Conservation (phyloP, 2,329 filamentous ascomycete genomes). For the Exophiala xenobiotica region DNA sequence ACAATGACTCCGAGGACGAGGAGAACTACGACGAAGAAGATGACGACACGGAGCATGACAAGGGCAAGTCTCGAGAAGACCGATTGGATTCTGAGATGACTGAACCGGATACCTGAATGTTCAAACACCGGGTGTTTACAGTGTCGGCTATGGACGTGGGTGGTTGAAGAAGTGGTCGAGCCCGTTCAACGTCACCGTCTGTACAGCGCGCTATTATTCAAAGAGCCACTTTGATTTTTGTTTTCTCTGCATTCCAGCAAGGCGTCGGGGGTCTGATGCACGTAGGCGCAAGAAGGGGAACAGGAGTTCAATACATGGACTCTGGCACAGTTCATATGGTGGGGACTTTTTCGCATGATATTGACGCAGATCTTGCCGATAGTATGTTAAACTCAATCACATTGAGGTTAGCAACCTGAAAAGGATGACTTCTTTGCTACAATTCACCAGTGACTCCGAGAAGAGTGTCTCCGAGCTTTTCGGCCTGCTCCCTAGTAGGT, state of each 20-base stretch:
- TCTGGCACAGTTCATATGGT: conserved; percentile 7
- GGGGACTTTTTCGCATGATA: conserved; percentile 12
- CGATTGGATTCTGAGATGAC: conserved; percentile 30
- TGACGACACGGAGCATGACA: conserved; percentile 18
- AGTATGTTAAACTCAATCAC: neutral
- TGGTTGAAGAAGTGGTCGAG: neutral
- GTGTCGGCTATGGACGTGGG: too few species aligned
- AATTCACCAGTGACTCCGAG: too few species aligned
- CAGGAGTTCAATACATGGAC: too few species aligned
- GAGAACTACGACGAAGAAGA: conserved; percentile 38
- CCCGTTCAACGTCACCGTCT: neutral
- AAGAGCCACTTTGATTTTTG: neutral
- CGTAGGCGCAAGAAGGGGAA: neutral
- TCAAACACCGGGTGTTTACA: neutral
- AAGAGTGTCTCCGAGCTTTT: too few species aligned
- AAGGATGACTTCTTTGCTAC: neutral
- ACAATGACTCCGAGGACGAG: conserved; percentile 58
- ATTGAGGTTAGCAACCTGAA: neutral
- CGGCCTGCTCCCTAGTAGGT: too few species aligned
- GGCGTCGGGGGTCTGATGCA: neutral
- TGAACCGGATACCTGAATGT: conserved; percentile 19
- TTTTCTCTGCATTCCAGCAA: neutral
- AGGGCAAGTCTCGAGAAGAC: conserved; percentile 24
- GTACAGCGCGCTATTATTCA: too few species aligned
- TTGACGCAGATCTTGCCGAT: conserved; percentile 8